Base-by-base conservation (phyloP, 2,329 filamentous ascomycete genomes). In the Herpotrichia juniperi region DNA sequence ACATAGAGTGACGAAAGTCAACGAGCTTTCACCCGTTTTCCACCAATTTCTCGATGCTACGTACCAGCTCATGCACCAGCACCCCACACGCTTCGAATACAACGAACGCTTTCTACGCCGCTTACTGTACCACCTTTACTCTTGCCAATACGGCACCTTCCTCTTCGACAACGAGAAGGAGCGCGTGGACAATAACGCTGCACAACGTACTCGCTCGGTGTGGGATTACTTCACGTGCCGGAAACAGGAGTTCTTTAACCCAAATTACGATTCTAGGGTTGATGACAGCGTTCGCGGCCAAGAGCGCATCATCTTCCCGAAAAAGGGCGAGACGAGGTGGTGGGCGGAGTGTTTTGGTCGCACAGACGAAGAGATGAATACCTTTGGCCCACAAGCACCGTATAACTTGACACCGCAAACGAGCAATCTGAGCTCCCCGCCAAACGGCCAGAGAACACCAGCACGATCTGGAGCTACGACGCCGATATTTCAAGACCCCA, bases 11-110 rank as follows among this genome's bases (percentile, higher is more conserved):
- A 97, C 92, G 0, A 86, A 87, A 53, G 86, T 87, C n/a, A 94
- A 91, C 61, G 94, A 97, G 77, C 89, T 96, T 28, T 96, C 92
- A 54, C 94, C 94, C 0, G 90, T 99, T 21, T 99, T 99, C 74
- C 94, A 99, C 66, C 94, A 99, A 69, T 99, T 97, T 74, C 83
- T 99, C 9, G 94, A 97, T 68, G 92, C 91, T 31, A 91, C 91
- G 1, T 97, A 94, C 69, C 94, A 99, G 72, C 81, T 99, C 24
- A 77, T 96, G 21, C 82, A 90, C 54, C 94, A 97, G 70, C 81
- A 93, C 64, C 92, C 92, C 0, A 89, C 86, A 6, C 88, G 93
- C 0, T 99, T 99, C 68, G 93, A 99, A 72, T 99, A 92, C 75
- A 97, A 96, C 62, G 94, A 97, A 71, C 87, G 93, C 4, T 97